These are phyloP conservation scores for Lachancea dasiensis DNA, from an alignment of 805 yeast species.

Conservation along the genomic window DNA sequence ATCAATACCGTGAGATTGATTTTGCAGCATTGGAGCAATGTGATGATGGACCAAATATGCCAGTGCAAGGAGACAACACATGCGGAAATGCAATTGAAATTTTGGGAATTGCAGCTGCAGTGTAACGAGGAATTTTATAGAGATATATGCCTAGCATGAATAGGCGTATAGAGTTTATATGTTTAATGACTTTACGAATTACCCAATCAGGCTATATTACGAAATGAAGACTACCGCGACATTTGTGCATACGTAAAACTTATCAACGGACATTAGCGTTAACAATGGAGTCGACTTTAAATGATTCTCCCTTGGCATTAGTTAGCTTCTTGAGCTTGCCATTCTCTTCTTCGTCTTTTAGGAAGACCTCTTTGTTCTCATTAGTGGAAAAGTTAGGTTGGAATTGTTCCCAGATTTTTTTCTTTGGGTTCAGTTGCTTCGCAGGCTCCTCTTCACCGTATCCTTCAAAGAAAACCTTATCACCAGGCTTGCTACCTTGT, in stretches of 20 bases:
- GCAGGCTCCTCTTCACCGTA: conserved; percentile 79
- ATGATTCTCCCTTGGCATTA: conserved; percentile 70
- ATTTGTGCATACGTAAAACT: conserved; percentile 11
- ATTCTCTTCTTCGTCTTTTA: conserved; percentile 55
- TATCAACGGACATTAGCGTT: conserved; percentile 71
- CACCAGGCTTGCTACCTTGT: conserved; percentile 88
- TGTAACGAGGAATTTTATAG: conserved; percentile 20
- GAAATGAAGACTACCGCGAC: neutral
- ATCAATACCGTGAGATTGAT: conserved; percentile 18
- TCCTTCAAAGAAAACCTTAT: conserved; percentile 91
- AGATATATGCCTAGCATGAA: conserved; percentile 16
- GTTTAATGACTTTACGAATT: conserved; percentile 5
- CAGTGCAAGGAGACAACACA: conserved; percentile 20
- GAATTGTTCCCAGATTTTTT: conserved; percentile 93
- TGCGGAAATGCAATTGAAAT: conserved; percentile 22
- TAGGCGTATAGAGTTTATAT: neutral
- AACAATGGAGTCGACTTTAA: conserved; percentile 66
- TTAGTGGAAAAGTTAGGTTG: conserved; percentile 88
- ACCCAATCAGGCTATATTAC: neutral
- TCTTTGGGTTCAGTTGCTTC: conserved; percentile 91
- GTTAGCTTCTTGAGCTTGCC: conserved; percentile 56
- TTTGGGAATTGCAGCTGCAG: conserved; percentile 24
- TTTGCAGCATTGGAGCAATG: conserved; percentile 25
- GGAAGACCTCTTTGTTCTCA: conserved; percentile 70
- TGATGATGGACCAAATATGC: conserved; percentile 20